Conservation (phyloP, 306 rosid genomes). For the Quercus bicolor region DNA sequence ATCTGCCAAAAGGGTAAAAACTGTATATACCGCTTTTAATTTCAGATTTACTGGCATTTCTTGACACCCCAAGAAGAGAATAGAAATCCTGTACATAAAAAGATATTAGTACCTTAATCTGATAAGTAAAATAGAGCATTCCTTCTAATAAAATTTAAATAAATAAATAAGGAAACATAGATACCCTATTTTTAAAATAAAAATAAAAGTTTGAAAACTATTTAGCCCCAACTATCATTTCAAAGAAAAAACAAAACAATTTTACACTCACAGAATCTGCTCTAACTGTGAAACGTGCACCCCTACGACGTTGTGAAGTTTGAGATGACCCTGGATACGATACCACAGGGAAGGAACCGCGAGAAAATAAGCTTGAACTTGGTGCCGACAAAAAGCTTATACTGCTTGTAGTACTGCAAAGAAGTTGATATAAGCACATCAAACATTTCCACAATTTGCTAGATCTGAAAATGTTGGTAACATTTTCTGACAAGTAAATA, state of each 20-base stretch:
- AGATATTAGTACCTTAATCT: constrained; percentile 19
- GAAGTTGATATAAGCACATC: constrained; percentile 15
- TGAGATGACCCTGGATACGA: constrained; percentile 42
- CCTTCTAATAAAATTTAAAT: not conserved
- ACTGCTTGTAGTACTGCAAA: constrained; percentile 57
- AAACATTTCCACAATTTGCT: not conserved
- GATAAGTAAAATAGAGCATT: constrained; percentile 1
- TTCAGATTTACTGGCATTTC: constrained; percentile 81
- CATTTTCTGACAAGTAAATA: not conserved
- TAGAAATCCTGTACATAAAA: constrained; percentile 69
- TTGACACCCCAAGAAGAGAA: constrained; percentile 91
- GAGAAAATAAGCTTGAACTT: constrained; percentile 59
- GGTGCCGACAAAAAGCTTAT: constrained; percentile 45
- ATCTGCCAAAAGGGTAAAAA: not conserved
- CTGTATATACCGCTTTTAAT: constrained; percentile 76
- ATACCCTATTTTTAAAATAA: not conserved
- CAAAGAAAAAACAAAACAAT: constrained; percentile 11
- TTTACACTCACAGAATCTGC: constrained; percentile 72
- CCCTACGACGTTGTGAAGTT: constrained; percentile 48
- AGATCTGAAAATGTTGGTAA: not conserved
- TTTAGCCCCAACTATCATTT: not conserved
- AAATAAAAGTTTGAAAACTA: not conserved
- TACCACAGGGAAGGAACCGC: constrained; percentile 44
- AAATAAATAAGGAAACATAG: not conserved
- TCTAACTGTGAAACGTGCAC: constrained; percentile 70